Evolutionary conservation across 2,329 filamentous ascomycete genomes (phyloP), one percentile per base, ranked within the genome.

Genomic region (Thermomyces lanuginosus): DNA sequence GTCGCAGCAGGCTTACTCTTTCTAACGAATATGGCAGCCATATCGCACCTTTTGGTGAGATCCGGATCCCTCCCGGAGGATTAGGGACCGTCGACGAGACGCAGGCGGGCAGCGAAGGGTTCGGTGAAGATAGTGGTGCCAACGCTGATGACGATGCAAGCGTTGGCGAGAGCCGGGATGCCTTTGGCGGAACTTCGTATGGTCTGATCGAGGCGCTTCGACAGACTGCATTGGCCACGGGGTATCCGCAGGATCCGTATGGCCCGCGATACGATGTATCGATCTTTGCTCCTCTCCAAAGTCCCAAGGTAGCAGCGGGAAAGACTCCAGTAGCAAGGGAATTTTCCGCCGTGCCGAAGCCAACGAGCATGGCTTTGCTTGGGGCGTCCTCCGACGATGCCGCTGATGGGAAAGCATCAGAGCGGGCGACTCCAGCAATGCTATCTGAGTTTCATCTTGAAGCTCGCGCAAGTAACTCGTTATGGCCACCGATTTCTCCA

Each of bases 1-100:
- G 69, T 3, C 58, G 66, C 32, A 73, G 66, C 45, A 63, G 62
- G 36, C 51, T 72, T 41, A 72, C 67, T 38, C 49, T 74, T 32
- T 67, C 69, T 6, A 67, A 73, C 39, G 68, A 73, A 42, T 70
- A 74, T 42, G 63, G 60, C 17, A 66, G 67, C 22, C 69, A 74
- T 44, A 58, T 72, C 18, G 69, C 69, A 12, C 69, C 69, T 0
- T 52, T 70, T 29, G 68, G 67, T 20, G 67, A 72, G 43, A 69
- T 72, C 35, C 48, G 50, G 21, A 53, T 49, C 17, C 42, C 48
- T 6, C 29, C 43, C 5, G 37, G 46, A 11, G 45, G 47, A 4
- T 40, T 61, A 4, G 41, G 52, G 21, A 44, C 55, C 2, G 57
- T 61, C 3, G 58, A 60, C 31, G 58, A 61, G 35, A 51, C 48